Conservation (phyloP, 352 stramenopile species). For the Pythium aristosporum region DNA sequence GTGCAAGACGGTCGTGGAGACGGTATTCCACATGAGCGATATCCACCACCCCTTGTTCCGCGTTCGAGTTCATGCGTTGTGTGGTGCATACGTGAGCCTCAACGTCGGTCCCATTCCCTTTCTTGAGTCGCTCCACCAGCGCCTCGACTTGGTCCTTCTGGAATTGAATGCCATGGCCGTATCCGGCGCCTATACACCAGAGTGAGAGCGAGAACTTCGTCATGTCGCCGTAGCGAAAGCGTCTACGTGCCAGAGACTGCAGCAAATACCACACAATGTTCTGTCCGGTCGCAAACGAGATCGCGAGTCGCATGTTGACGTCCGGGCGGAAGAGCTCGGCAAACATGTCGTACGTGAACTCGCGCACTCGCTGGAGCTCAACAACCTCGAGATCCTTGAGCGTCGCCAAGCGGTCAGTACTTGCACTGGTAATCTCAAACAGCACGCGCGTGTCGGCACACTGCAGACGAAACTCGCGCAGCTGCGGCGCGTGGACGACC, state of each 20-base stretch:
- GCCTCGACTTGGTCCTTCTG: not conserved
- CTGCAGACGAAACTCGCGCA: slow-evolving; percentile 15
- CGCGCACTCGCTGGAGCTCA: slow-evolving; percentile 9
- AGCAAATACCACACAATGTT: not conserved
- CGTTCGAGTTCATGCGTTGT: too few relatives aligned
- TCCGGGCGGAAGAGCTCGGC: not conserved
- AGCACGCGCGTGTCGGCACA: slow-evolving; percentile 11
- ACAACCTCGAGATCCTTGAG: slow-evolving; percentile 9
- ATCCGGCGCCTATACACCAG: not conserved
- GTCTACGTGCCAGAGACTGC: not conserved
- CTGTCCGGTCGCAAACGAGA: slow-evolving; percentile 1
- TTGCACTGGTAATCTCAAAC: not conserved
- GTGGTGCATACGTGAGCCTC: too few relatives aligned
- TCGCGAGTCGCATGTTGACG: not conserved
- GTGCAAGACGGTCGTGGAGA: not conserved
- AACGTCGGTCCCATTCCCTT: not conserved
- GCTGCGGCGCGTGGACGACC: not conserved
- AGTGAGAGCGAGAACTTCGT: not conserved
- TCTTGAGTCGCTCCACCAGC: not conserved
- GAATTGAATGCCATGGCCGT: not conserved
- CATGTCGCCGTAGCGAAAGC: not conserved
- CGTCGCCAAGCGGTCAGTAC: not conserved
- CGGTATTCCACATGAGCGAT: not conserved
- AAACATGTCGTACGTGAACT: not conserved
- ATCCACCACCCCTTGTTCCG: not conserved